Evolutionary conservation across 1,284 basidiomycete genomes (phyloP), one percentile per base, ranked within the genome.

Genomic region (Schizophyllum commune): DNA sequence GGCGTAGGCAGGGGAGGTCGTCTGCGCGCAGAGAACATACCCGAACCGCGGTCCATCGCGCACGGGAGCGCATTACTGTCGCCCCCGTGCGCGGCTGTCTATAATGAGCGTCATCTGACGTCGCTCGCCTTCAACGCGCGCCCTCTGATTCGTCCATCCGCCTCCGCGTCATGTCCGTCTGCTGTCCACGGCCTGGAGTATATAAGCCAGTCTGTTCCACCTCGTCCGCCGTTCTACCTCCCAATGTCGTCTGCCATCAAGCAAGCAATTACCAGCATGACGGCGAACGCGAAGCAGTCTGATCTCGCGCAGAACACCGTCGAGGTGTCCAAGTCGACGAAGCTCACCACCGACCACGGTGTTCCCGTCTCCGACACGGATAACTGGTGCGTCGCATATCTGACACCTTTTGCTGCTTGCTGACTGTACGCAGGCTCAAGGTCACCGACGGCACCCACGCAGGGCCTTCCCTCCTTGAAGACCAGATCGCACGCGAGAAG

Each of bases 401-500:
- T 1, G 11, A 47, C 47, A 54, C 57, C 2, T 2, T 60, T 54
- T 27, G 32, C 2, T 5, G 9, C 39, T 13, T 21, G 21, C 17
- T 33, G 47, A 32, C 19, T 57, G 39, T 21, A 51, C 59, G 22
- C 61, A 88, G 85, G 85, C 72, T 88, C 39, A 83, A 79, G 69
- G 79, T 77, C 13, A 69, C 76, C 5, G 70, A 80, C 59, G 81
- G 78, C 20, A 64, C 71, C 21, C 64, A 68, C 56, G 69, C 75
- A 2, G 87, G 85, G 0, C 82, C 86, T 2, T 76, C 77, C 58
- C 73, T 89, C 1, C 79, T 89, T 15, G 88, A 89, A 68, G 87
- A 89, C 67, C 84, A 87, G 62, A 78, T 86, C 63, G 82, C 77
- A 0, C 79, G 86, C 65, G 86, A 89, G 74, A 89, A 91, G 73